phyloP scores from a whole-genome alignment of 2,329 filamentous ascomycete genomes.

The Helicocarpus griseus region DNA sequence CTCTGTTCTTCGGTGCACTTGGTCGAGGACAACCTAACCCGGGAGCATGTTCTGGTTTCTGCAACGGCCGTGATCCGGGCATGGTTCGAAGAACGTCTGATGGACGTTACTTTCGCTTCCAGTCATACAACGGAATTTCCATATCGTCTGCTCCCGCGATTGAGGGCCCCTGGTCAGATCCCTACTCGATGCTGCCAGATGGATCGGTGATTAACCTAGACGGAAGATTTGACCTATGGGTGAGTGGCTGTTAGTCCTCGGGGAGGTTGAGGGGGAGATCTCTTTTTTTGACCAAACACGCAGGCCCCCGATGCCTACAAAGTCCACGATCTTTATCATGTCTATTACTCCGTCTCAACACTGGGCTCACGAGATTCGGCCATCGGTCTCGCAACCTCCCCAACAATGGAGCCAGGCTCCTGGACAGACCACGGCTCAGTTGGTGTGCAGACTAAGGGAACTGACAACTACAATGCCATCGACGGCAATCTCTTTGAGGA shows the following conservation, averaged over 20 bases:
- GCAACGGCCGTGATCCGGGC: constrained; percentile 4
- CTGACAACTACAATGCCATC: constrained; percentile 43
- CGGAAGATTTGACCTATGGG: neutral
- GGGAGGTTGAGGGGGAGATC: neutral
- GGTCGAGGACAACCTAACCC: neutral
- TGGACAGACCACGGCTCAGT: constrained; percentile 28
- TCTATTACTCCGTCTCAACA: constrained; percentile 55
- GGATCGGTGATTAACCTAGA: neutral
- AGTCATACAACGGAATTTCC: constrained; percentile 3
- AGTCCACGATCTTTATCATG: constrained; percentile 45
- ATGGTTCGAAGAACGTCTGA: neutral
- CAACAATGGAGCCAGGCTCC: constrained; percentile 23
- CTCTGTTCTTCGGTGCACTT: neutral
- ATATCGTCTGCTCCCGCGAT: constrained; percentile 3
- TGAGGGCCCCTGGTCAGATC: neutral
- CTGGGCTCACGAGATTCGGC: constrained; percentile 54
- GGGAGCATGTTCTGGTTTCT: neutral
- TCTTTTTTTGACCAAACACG: neutral
- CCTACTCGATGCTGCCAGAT: neutral
- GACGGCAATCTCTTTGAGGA: constrained; percentile 45
- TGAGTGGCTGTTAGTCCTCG: neutral
- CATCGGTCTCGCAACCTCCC: constrained; percentile 49
- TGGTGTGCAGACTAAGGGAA: constrained; percentile 25
- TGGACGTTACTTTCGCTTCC: constrained; percentile 1
- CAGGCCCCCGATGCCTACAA: constrained; percentile 6